Conservation (phyloP, 805 yeast genomes). For the Zygotorulaspora florentina region DNA sequence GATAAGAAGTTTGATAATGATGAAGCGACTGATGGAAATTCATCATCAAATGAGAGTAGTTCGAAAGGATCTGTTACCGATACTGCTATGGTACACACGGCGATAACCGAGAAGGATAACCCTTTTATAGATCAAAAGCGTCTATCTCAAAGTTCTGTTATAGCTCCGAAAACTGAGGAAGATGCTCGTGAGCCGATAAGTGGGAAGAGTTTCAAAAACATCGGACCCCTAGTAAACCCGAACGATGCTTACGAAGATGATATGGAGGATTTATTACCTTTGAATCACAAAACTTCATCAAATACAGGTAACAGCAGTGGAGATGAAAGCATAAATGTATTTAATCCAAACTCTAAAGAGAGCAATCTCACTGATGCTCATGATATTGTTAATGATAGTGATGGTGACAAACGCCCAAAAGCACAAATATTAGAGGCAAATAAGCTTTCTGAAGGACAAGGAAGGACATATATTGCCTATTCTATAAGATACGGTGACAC, state of each 20-base stretch:
- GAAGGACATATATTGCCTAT: conserved; percentile 54
- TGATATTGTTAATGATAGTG: conserved; percentile 15
- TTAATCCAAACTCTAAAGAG: conserved; percentile 5
- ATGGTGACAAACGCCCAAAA: conserved; percentile 1
- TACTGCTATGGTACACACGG: conserved; percentile 25
- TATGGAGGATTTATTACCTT: conserved; percentile 17
- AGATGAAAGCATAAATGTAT: conserved; percentile 23
- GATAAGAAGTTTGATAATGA: neutral
- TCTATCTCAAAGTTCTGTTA: neutral
- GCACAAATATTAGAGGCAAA: conserved; percentile 31
- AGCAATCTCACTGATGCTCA: neutral
- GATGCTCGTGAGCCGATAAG: neutral
- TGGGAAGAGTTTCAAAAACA: neutral
- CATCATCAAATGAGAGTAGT: neutral
- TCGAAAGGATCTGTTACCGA: conserved; percentile 4
- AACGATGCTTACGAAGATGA: conserved; percentile 31
- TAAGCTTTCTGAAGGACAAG: conserved; percentile 33
- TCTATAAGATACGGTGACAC: conserved; percentile 56
- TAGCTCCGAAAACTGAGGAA: neutral
- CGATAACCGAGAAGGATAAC: conserved; percentile 28
- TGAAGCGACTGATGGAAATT: neutral
- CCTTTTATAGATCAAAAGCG: conserved; percentile 23
- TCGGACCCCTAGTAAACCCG: conserved; percentile 14
- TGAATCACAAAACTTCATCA: conserved; percentile 4
- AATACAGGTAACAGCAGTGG: conserved; percentile 16